Conservation (phyloP, 1,139 yeast genomes). For the Diutina catenulata region DNA sequence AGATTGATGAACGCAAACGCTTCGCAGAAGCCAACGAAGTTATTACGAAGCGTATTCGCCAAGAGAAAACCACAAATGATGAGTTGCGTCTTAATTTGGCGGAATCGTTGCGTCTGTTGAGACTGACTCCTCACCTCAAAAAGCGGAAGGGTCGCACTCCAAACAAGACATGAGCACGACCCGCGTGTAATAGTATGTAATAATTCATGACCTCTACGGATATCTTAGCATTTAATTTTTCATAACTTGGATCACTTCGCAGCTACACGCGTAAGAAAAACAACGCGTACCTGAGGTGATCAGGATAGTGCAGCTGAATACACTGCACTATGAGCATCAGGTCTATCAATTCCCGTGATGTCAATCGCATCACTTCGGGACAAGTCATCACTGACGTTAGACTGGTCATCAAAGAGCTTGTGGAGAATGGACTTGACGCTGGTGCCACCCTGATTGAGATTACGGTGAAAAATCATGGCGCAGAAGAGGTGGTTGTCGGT, state of each 20-base stretch:
- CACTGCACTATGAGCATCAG: conserved; percentile 12
- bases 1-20: conserved; percentile 13
- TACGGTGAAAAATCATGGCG: not conserved
- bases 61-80: conserved; percentile 13
- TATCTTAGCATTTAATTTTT: conserved; percentile 9
- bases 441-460: conserved; percentile 27
- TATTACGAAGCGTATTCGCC: conserved; percentile 13
- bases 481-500: not conserved
- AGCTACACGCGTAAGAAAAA: not conserved
- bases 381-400: conserved; percentile 78
- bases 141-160: conserved; percentile 23
- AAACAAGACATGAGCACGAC: not conserved
- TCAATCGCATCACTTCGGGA: conserved; percentile 77
- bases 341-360: conserved; percentile 33
- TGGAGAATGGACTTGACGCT: conserved; percentile 17
- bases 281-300: not conserved
- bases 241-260: not conserved
- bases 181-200: not conserved
- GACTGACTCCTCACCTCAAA: conserved; percentile 31
- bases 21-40: conserved; percentile 15
- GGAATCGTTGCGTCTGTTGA: conserved; percentile 24
- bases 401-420: conserved; percentile 46
- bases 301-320: not conserved
- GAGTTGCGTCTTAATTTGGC: conserved; percentile 20
- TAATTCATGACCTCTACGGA: not conserved